Conservation (phyloP, 2,329 filamentous ascomycete genomes). For the Cadophora gregata region DNA sequence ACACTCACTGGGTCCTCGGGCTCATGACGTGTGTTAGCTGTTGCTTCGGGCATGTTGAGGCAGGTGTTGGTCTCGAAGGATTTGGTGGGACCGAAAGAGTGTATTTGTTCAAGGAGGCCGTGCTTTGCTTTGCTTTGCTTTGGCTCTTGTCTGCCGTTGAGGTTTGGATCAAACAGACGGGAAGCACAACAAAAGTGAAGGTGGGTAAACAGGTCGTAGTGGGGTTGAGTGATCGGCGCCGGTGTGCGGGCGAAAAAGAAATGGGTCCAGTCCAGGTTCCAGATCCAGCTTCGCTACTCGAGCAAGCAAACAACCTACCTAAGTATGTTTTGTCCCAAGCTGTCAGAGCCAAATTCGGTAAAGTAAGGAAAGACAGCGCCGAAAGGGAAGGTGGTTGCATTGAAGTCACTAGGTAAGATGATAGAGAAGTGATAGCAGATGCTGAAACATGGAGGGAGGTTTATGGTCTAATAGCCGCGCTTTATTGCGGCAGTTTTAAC, state of each 20-base stretch:
- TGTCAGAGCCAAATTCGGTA: conserved; percentile 10
- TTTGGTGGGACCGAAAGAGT: background rate
- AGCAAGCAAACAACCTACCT: background rate
- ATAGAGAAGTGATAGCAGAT: background rate
- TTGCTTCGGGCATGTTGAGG: conserved; percentile 20
- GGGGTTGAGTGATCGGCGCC: conserved; percentile 13
- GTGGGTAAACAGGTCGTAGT: conserved; percentile 8
- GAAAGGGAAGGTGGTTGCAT: background rate
- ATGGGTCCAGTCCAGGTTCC: background rate
- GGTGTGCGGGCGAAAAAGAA: conserved; percentile 11
- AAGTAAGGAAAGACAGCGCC: background rate
- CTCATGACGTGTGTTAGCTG: conserved; percentile 21
- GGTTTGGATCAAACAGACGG: background rate
- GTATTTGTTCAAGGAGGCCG: background rate
- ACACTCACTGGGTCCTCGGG: conserved; percentile 31
- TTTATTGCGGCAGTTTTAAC: background rate
- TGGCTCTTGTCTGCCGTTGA: background rate
- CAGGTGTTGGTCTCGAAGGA: background rate
- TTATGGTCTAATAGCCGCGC: background rate
- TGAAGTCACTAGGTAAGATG: background rate
- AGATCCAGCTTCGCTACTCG: background rate
- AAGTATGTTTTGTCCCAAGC: conserved; percentile 8
- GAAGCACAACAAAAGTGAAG: background rate
- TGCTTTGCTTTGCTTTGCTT: background rate
- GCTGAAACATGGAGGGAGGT: background rate